phyloP scores from a whole-genome alignment of 306 rosid genomes.

The Prunus persica region Prunus_persica_NCBIv2 NC_034009.1:15185001-15185500 shows the following conservation, averaged over 20 bases:
- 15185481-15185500: not conserved
- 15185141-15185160: constrained; percentile 90
- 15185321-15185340: constrained; percentile 79
- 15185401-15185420: constrained; percentile 84
- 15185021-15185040: not conserved
- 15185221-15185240: constrained; percentile 54
- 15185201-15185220: constrained; percentile 96
- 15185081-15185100: constrained; percentile 15
- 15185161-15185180: constrained; percentile 82
- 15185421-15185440: constrained; percentile 82
- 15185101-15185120: constrained; percentile 94
- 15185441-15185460: not conserved
- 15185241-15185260: constrained; percentile 67
- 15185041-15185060: not conserved
- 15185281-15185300: constrained; percentile 89
- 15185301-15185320: constrained; percentile 89
- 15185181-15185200: constrained; percentile 86
- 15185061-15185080: not conserved
- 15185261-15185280: constrained; percentile 63
- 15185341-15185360: constrained; percentile 77
- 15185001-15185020: not conserved
- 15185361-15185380: constrained; percentile 66
- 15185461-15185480: not conserved
- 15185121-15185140: constrained; percentile 95
- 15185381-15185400: constrained; percentile 90